A percentile compares a stretch with the other conserved stretches of the same genome.
Conservation (phyloP, 2,329 filamentous ascomycete genomes). For the Cytospora leucostoma region DNA sequence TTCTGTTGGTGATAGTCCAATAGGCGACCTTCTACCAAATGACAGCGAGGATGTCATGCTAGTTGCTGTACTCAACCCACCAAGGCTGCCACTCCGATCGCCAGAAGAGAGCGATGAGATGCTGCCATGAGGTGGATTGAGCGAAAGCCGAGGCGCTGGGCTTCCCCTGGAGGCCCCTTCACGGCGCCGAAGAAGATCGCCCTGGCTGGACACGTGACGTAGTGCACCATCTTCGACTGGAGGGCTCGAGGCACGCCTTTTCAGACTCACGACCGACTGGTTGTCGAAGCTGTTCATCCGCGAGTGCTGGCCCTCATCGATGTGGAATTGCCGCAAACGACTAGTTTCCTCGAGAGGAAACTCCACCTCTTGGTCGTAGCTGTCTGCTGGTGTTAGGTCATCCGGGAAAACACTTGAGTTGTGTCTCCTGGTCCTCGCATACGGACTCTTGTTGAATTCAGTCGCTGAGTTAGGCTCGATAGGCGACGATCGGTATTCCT, state of each 20-base stretch:
- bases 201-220: slow-evolving; percentile 42
- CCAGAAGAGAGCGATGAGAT: slow-evolving; percentile 48
- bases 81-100: slow-evolving; percentile 51
- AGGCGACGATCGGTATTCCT: slow-evolving; percentile 46
- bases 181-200: slow-evolving; percentile 50
- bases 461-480: slow-evolving; percentile 38
- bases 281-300: slow-evolving; percentile 36
- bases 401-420: slow-evolving; percentile 50
- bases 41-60: slow-evolving; percentile 46
- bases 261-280: slow-evolving; percentile 48
- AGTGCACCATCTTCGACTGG: slow-evolving; percentile 49
- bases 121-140: slow-evolving; percentile 44
- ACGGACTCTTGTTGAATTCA: slow-evolving; percentile 52
- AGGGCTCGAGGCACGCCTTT: slow-evolving; percentile 59
- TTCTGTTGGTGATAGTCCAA: slow-evolving; percentile 48
- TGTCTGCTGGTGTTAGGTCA: slow-evolving; percentile 48
- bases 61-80: slow-evolving; percentile 46
- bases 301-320: slow-evolving; percentile 43
- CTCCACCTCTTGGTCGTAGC: slow-evolving; percentile 50
- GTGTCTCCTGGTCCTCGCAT: slow-evolving; percentile 47
- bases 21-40: slow-evolving; percentile 50
- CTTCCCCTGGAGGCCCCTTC: slow-evolving; percentile 53
- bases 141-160: slow-evolving; percentile 52
- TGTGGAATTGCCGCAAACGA: slow-evolving; percentile 44
- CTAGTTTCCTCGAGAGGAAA: slow-evolving; percentile 49